Base-by-base conservation (phyloP, 106 monocot genomes). In the Dioscorea alata region DNA sequence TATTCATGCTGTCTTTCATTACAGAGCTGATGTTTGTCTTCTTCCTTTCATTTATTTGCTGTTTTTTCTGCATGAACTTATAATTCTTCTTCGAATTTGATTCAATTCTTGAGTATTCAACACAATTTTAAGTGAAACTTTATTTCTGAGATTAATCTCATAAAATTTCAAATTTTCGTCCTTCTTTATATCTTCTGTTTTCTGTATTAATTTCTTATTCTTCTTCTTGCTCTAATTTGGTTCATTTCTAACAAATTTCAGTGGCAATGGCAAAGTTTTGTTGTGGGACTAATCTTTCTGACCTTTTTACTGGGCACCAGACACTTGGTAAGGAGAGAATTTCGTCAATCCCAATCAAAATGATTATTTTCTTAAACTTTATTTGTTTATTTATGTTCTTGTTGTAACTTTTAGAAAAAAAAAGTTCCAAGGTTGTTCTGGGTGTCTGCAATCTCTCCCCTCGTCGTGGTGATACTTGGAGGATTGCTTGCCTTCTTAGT, bases 231-330 rank as follows among this genome's bases (percentile, higher is more conserved):
- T 83, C 42, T 42, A 42, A 42, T 42, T 42, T 42, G 42, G 42
- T 42, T 42, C 42, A 42, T 8, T 8, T 42, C 42, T 42, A 5
- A 42, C 42, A 42, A 42, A 42, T 42, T 34, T 25, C 88, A 95
- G 95, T 88, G 91, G 88, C 79, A 59, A 72, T 95, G 91, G 95
- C 60, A 95, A 70, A 91, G 91, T 66, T 62, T 52, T 28, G 75
- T 95, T 48, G 51, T 95, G 20, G 88, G 95, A 6, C 59, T 88
- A 75, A 52, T 74, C 70, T 91, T 88, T 48, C 67, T 91, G 8
- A 22, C 49, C 53, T 74, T 95, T 66, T 69, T 95, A 63, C 74
- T 95, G 21, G 12, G 48, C 33, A 73, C 75, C 9, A 68, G 69
- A 49, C 70, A 77, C 63, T 22, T 95, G 81, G 95, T 95, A 73